Evolutionary conservation across 805 yeast species (phyloP).

Genomic region (Wickerhamomyces alni): DNA sequence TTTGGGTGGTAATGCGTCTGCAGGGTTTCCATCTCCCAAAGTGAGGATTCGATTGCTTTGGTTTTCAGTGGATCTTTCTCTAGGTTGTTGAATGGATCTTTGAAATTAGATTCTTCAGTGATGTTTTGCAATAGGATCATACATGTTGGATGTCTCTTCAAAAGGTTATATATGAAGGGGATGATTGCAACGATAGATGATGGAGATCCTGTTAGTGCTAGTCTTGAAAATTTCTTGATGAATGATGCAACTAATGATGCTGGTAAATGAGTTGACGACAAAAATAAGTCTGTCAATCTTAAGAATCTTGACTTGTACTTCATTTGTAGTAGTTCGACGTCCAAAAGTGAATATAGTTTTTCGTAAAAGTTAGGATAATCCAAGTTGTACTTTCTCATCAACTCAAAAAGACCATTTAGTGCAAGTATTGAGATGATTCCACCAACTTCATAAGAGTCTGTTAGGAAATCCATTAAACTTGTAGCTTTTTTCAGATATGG

Average conservation of each 20-base stretch:
- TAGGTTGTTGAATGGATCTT: slow-evolving; percentile 60
- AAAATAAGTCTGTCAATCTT: slow-evolving; percentile 78
- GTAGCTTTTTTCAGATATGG: slow-evolving; percentile 80
- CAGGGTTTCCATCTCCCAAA: slow-evolving; percentile 86
- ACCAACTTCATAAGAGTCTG: slow-evolving; percentile 69
- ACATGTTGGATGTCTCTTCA: slow-evolving; percentile 91
- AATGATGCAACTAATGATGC: slow-evolving; percentile 82
- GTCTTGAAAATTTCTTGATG: slow-evolving; percentile 72
- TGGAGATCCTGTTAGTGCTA: slow-evolving; percentile 75
- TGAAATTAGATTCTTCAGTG: slow-evolving; percentile 25
- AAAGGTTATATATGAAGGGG: slow-evolving; percentile 86
- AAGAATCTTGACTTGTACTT: slow-evolving; percentile 82
- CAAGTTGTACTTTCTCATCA: slow-evolving; percentile 75
- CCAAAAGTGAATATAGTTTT: slow-evolving; percentile 76
- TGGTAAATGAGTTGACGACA: slow-evolving; percentile 83
- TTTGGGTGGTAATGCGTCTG: slow-evolving; percentile 91
- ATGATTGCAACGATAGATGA: slow-evolving; percentile 80
- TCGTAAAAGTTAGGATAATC: slow-evolving; percentile 89
- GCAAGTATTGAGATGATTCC: slow-evolving; percentile 70
- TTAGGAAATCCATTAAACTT: slow-evolving; percentile 85
- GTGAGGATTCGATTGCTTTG: slow-evolving; percentile 73
- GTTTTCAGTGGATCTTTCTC: slow-evolving; percentile 76
- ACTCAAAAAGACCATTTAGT: slow-evolving; percentile 78
- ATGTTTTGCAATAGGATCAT: slow-evolving; percentile 73
- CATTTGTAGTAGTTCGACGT: slow-evolving; percentile 68